These are phyloP conservation scores for Mycothermus thermophilus DNA, from an alignment of 495 filamentous ascomycete species.

Conservation along the genomic window DNA sequence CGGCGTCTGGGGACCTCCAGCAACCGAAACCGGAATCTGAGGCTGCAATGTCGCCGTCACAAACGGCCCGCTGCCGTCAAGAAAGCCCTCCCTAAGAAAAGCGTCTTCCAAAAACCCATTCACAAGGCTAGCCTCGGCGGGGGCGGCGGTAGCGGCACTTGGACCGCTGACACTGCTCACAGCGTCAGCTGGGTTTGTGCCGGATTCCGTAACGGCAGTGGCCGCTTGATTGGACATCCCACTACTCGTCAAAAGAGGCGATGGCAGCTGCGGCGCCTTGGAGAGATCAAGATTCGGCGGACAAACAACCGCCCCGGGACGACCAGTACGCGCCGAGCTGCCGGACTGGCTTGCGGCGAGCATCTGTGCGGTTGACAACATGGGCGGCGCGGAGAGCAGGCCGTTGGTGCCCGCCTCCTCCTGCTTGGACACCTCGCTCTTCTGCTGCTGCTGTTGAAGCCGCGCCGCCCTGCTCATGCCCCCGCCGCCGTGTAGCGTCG, in stretches of 20 bases:
- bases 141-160: too few species aligned
- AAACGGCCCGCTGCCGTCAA: constrained; percentile 11
- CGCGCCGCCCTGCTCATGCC: too few species aligned
- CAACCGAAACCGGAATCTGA: too few species aligned
- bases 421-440: too few species aligned
- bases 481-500: too few species aligned
- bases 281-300: constrained; percentile 7
- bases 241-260: constrained; percentile 25
- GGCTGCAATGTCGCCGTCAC: too few species aligned
- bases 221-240: constrained; percentile 11
- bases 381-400: background rate
- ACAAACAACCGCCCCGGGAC: too few species aligned
- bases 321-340: too few species aligned
- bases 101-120: constrained; percentile 26
- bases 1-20: constrained; percentile 24
- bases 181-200: too few species aligned
- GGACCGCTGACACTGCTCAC: too few species aligned
- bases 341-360: constrained; percentile 1
- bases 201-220: background rate
- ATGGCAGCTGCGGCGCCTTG: constrained; percentile 12
- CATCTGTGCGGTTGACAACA: constrained; percentile 16
- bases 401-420: background rate
- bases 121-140: constrained; percentile 12
- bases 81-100: constrained; percentile 9
- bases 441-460: too few species aligned